Base-by-base conservation (phyloP, 768 basidiomycete genomes). In the Termitomyces sp. region DNA sequence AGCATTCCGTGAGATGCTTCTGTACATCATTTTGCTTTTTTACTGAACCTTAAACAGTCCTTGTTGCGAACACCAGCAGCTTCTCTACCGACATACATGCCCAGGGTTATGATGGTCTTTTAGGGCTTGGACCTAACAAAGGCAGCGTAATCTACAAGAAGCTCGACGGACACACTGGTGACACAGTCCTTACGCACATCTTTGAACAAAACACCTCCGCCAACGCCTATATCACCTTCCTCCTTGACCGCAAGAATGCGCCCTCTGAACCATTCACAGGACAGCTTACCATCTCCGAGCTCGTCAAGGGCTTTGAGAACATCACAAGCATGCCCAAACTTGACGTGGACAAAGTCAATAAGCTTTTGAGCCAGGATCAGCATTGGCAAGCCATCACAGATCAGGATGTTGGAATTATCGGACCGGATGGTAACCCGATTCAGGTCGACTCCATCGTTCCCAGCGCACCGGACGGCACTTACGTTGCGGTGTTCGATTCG, bases 351-450 rank as follows among this genome's bases (percentile, higher is more conserved):
- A 82, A 75, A 24, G 87, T 91, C 36, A 82, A 82, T 63, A 74
- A 73, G 57, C 69, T 87, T 42, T 73, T 87, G 31, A 54, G 57
- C 28, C 54, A 64, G 66, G 87, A 90, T 64, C 90, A 92, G 72
- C 90, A 92, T 69, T 92, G 90, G 90, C 88, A 90, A 64, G 76
- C 84, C 13, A 69, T 86, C 55, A 85, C 86, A 0, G 88, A 92
- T 72, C 77, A 80, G 61, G 65, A 81, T 54, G 71, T 74, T 46
- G 88, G 86, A 26, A 81, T 92, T 48, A 85, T 88, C 61, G 90
- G 90, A 7, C 90, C 90, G 0, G 90, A 91, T 64, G 88, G 89
- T 24, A 72, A 80, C 24, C 69, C 81, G 12, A 85, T 92, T 58
- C 60, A 73, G 24, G 70, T 83, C 55, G 71, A 81, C 15, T 88